Evolutionary conservation across 108 stramenopile species (phyloP).

Genomic region (Nitzschia sp.): DNA sequence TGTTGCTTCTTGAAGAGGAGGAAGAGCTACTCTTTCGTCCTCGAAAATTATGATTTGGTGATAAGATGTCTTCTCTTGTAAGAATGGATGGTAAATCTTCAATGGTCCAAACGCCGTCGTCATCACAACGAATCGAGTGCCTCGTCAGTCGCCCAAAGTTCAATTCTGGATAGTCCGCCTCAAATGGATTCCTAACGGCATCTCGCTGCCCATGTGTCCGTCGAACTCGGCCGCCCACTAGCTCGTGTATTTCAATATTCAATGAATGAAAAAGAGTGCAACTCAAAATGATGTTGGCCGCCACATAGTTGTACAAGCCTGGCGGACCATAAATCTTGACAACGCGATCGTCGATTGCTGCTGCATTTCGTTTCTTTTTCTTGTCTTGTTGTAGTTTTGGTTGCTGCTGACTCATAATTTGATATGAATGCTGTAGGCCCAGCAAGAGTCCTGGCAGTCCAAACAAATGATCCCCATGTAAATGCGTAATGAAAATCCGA

Average conservation of each 20-base stretch:
- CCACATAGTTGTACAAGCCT: conserved; percentile 81
- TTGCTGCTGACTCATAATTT: conserved; percentile 1
- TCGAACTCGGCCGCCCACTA: conserved; percentile 62
- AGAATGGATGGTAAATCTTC: conserved; percentile 24
- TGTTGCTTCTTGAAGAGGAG: background rate
- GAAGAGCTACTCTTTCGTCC: background rate
- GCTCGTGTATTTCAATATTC: conserved; percentile 63
- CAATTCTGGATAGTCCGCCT: conserved; percentile 65
- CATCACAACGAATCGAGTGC: conserved; percentile 33
- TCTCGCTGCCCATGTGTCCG: conserved; percentile 29
- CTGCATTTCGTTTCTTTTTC: conserved; percentile 17
- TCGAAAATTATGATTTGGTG: background rate
- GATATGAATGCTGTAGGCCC: conserved; percentile 23
- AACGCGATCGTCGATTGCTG: background rate
- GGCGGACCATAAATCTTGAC: conserved; percentile 83
- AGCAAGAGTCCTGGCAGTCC: conserved; percentile 85
- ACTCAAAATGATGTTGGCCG: conserved; percentile 52
- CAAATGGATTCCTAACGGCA: conserved; percentile 48
- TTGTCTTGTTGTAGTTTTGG: background rate
- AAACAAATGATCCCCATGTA: conserved; percentile 95
- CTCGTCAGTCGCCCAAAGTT: conserved; percentile 31
- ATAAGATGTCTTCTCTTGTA: conserved; percentile 23
- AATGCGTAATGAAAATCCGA: conserved; percentile 86
- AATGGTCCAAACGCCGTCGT: conserved; percentile 70
- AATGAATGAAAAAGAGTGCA: conserved; percentile 53